Evolutionary conservation across 805 yeast genomes (phyloP), one percentile per base, ranked within the genome.

Genomic region (Jamesozyma spencerorum): DNA sequence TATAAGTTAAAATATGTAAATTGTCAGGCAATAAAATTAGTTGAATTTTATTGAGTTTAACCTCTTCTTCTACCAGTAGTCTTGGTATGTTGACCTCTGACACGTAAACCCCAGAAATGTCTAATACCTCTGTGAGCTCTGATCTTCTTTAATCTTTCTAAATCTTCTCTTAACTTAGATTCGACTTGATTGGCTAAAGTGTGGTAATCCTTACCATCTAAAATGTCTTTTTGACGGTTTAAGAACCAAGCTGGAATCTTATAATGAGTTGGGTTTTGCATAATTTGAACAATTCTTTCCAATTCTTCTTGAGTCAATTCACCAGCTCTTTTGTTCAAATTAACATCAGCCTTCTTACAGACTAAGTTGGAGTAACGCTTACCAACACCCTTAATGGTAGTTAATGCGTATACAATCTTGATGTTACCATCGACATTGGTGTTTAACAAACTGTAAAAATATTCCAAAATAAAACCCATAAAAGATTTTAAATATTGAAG

Each of bases 341-440:
- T 94, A 69, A 92, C 94, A 80, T 92, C 99, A 66, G 99, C 99
- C 83, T 90, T 94, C 85, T 94, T 94, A 81, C 97, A 92, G 69
- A 92, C 96, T 77, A 92, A 79, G 88, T 94, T 92, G 74, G 98
- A 79, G 85, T 90, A 94, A 79, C 99, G 92, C 77, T 97, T 94
- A 79, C 98, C 98, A 66, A 92, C 97, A 88, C 99, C 99, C 79
- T 96, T 85, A 72, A 92, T 94, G 76, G 88, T 84, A 81, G 98
- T 88, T 77, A 92, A 79, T 72, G 99, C 99, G 85, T 88, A 94
- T 92, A 92, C 94, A 74, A 92, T 81, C 83, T 92, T 92, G 81
- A 90, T 90, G 87, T 94, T 88, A 84, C 99, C 99, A 75, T 92
- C 99, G 72, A 92, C 97, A 88, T 92, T 92, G 77, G 99, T 92